Conservation (phyloP, 331 rosid species). For the Malus hybrid region DNA sequence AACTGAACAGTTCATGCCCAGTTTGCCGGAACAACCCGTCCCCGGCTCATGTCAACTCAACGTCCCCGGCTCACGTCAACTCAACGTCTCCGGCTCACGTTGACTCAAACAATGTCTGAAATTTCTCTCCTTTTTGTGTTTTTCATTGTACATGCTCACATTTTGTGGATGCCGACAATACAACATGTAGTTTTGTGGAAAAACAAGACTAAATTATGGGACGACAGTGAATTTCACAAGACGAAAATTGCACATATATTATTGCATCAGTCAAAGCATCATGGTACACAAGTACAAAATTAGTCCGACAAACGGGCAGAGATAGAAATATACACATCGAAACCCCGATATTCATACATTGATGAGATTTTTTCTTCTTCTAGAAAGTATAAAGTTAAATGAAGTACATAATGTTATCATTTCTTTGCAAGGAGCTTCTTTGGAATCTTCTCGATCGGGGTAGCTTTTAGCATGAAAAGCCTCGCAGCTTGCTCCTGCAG, state of each 20-base stretch:
- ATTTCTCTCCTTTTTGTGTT: too few species aligned
- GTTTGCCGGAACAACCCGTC: constrained; percentile 65
- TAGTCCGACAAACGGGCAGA: neutral
- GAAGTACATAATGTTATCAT: constrained; percentile 12
- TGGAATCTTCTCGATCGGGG: constrained; percentile 73
- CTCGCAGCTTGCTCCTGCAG: constrained; percentile 85
- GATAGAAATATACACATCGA: constrained; percentile 6
- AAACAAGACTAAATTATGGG: neutral
- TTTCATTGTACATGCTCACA: too few species aligned
- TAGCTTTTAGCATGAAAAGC: constrained; percentile 77
- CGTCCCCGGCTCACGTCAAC: neutral
- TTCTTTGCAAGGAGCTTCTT: constrained; percentile 82
- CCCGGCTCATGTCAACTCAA: constrained; percentile 7
- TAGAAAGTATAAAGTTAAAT: neutral
- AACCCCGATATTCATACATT: neutral
- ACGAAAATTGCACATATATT: neutral
- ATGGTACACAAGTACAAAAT: neutral
- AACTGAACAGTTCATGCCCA: constrained; percentile 52
- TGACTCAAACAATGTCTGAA: neutral
- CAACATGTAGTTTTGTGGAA: neutral
- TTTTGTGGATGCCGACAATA: neutral
- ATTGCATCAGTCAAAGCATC: neutral
- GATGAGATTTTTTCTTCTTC: neutral
- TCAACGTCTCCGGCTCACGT: constrained; percentile 28
- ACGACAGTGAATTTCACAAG: neutral